phyloP scores from a whole-genome alignment of 1,139 yeast genomes.

The Taphrina sp. region DNA sequence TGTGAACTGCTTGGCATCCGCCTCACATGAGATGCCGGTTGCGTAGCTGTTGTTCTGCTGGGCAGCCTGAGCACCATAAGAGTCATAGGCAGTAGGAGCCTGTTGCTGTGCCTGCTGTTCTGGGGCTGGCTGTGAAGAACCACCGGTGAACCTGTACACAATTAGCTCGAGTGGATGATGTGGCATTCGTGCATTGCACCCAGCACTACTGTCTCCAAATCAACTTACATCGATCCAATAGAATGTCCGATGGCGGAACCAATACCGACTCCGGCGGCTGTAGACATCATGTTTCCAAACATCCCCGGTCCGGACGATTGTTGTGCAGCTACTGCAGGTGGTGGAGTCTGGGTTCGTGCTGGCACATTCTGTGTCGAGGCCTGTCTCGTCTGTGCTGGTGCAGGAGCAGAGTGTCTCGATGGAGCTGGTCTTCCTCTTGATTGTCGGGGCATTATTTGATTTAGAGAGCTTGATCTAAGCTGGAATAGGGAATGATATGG shows the following conservation, averaged over 20 bases:
- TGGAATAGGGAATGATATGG: not conserved
- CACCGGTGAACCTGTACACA: slow-evolving; percentile 85
- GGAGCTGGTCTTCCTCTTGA: slow-evolving; percentile 43
- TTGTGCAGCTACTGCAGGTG: slow-evolving; percentile 49
- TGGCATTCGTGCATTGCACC: too few species aligned
- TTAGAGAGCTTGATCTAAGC: not conserved
- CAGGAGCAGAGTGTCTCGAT: slow-evolving; percentile 49
- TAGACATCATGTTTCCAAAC: slow-evolving; percentile 90
- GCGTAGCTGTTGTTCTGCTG: slow-evolving; percentile 23
- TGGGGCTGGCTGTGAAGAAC: slow-evolving; percentile 57
- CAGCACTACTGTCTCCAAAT: too few species aligned
- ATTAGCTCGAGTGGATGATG: too few species aligned
- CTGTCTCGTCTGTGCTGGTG: slow-evolving; percentile 71
- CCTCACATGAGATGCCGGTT: slow-evolving; percentile 65
- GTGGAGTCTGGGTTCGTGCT: slow-evolving; percentile 42
- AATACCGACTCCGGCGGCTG: slow-evolving; percentile 99
- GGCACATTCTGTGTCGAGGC: slow-evolving; percentile 55
- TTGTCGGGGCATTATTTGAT: slow-evolving; percentile 54
- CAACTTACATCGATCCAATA: slow-evolving; percentile 60
- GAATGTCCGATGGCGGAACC: slow-evolving; percentile 98
- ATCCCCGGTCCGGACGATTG: slow-evolving; percentile 77
- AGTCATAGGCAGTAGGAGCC: slow-evolving; percentile 45
- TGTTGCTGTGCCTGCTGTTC: slow-evolving; percentile 45
- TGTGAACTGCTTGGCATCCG: slow-evolving; percentile 90
- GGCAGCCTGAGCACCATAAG: slow-evolving; percentile 20